Base-by-base conservation (phyloP, 2,329 filamentous ascomycete species). In the Zymoseptoria tritici region DNA sequence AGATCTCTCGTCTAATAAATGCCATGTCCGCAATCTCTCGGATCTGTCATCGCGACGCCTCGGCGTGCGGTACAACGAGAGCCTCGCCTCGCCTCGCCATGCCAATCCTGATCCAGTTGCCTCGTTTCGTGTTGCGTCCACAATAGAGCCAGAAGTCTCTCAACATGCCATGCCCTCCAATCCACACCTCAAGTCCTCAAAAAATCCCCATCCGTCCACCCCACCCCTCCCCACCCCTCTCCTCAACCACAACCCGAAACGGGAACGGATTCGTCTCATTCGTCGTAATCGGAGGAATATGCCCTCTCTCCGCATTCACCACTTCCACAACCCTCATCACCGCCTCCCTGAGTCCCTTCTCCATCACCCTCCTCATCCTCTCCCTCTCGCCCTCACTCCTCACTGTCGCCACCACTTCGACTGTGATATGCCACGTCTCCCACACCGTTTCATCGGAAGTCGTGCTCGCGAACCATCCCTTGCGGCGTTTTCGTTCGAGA, bases 221-320 rank as follows among this genome's bases (percentile, higher is more conserved):
- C 61, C 61, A 63, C 22, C 66, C 64, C 55, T 62, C 60, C 54
- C 58, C 62, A 58, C 60, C 60, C 31, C 90, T 90, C 59, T 90
- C 90, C 71, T 96, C 94, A 60, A 97, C 85, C 62, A 88, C 83
- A 71, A 97, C 96, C 74, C 92, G 88, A 76, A 96, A 97, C 0
- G 93, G 93, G 71, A 97, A 99, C 0, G 94, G 93, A 73, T 97
- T 97, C 54, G 89, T 81, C 63, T 93, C 90, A 71, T 87, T 91
- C 21, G 91, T 94, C 8, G 91, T 97, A 69, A 97, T 97, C 55
- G 93, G 94, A 1, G 94, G 94, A 66, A 99, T 97, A 75, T 97
- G 94, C 70, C 95, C 90, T 74, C 95, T 96, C 75, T 97, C 89
- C 56, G 84, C 80, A 76, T 96, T 96, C 69, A 90, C 91, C 57